Base-by-base conservation (phyloP, 1,284 basidiomycete genomes). In the Ustilago lituana region DNA sequence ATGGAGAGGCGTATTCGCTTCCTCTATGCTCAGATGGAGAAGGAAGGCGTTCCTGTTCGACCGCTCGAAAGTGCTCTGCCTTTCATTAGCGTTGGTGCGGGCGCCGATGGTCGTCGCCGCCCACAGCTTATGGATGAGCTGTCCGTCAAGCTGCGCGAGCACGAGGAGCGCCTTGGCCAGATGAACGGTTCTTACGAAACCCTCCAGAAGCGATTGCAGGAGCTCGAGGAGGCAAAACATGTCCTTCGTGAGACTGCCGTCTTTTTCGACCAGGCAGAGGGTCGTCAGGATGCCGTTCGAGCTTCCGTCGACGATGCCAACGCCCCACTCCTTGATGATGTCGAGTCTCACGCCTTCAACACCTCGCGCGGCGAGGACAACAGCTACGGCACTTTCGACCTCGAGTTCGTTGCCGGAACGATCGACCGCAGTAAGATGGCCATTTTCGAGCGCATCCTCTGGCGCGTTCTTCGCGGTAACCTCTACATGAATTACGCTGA, bases 401-500 rank as follows among this genome's bases (percentile, higher is more conserved):
- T 98, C 48, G 79, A 81, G 59, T 98, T 98, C 76, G 91, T 99
- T 23, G 90, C 95, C 12, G 95, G 95, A 33, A 98, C 95, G 0
- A 94, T 98, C 75, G 95, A 98, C 77, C 92, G 95, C 55, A 85
- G 89, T 17, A 90, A 94, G 61, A 88, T 98, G 82, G 88, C 92
- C 2, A 96, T 93, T 10, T 97, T 98, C 57, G 96, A 99, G 84
- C 91, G 96, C 32, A 93, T 98, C 20, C 88, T 98, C 54, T 99
- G 96, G 95, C 92, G 96, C 75, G 93, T 98, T 24, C 87, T 98
- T 24, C 90, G 96, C 66, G 96, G 96, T 53, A 98, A 99, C 83
- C 86, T 99, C 27, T 99, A 97, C 86, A 98, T 98, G 94, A 98
- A 98, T 85, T 93, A 98, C 84, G 81, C 83, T 69, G 94, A 98